phyloP scores from a whole-genome alignment of 148 eudicot species.

The Cornus controversa region DNA sequence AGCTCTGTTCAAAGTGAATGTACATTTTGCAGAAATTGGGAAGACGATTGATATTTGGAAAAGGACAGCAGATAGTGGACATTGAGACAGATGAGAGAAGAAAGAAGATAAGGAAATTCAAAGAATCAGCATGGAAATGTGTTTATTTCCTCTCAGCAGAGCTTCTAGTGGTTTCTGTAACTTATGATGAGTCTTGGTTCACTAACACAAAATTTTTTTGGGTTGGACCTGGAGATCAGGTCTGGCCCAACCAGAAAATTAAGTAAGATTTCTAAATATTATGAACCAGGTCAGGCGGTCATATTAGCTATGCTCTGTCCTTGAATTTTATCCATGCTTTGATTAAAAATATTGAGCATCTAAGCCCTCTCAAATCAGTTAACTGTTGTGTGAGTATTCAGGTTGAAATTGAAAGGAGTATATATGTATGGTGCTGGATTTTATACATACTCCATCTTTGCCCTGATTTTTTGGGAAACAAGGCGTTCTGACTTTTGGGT shows the following conservation, averaged over 20 bases:
- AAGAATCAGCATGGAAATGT: slow-evolving; percentile 96
- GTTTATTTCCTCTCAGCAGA: slow-evolving; percentile 88
- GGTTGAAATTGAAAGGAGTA: slow-evolving; percentile 78
- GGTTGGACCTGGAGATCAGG: slow-evolving; percentile 88
- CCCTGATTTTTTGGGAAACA: slow-evolving; percentile 92
- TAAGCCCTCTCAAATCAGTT: neutral
- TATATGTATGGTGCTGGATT: slow-evolving; percentile 90
- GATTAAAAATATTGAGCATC: no score
- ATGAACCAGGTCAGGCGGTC: neutral
- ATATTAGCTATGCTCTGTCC: neutral
- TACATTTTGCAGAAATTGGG: slow-evolving; percentile 73
- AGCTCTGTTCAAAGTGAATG: slow-evolving; percentile 10
- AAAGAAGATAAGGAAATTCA: slow-evolving; percentile 75
- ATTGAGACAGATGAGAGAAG: slow-evolving; percentile 42
- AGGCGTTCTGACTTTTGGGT: slow-evolving; percentile 35
- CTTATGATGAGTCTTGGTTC: slow-evolving; percentile 70
- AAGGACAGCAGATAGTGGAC: slow-evolving; percentile 37
- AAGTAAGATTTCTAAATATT: slow-evolving; percentile 45
- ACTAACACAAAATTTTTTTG: slow-evolving; percentile 62
- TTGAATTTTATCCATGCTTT: neutral
- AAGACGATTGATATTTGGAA: slow-evolving; percentile 61
- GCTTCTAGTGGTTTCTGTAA: slow-evolving; percentile 44
- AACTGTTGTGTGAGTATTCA: slow-evolving; percentile 23
- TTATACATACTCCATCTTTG: slow-evolving; percentile 87
- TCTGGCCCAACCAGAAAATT: slow-evolving; percentile 77